These are phyloP conservation scores for Diutina sp. DNA, from an alignment of 1,139 yeast species.

Conservation along the genomic window DNA sequence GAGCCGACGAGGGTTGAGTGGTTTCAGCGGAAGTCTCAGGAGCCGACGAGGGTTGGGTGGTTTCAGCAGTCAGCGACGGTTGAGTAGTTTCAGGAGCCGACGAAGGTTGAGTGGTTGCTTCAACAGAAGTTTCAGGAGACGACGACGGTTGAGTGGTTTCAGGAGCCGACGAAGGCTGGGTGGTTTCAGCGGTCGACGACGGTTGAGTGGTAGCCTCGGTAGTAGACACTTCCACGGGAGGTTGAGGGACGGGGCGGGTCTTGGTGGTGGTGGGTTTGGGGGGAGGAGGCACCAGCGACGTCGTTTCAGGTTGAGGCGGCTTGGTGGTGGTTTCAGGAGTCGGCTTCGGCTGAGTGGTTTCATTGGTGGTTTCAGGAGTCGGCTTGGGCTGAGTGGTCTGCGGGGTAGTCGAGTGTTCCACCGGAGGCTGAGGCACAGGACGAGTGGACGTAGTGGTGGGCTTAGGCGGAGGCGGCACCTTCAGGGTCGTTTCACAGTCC, in stretches of 20 bases:
- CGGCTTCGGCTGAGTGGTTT: background rate
- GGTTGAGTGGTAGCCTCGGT: background rate
- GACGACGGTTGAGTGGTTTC: background rate
- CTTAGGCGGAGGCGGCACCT: background rate
- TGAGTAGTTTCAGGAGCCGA: background rate
- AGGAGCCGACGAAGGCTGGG: background rate
- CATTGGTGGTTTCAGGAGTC: no score
- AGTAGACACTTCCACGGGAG: background rate
- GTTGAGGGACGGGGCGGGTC: background rate
- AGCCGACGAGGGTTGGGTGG: background rate
- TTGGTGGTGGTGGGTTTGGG: background rate
- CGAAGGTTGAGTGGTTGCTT: background rate
- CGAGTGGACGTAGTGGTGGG: background rate
- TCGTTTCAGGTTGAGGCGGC: background rate
- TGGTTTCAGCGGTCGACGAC: background rate
- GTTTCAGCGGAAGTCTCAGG: background rate
- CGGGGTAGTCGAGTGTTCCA: background rate
- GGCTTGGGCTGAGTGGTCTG: background rate
- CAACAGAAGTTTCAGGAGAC: background rate
- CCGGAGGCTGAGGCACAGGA: background rate
- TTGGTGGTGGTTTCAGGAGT: background rate
- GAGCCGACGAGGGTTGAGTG: background rate
- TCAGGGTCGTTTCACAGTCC: no score
- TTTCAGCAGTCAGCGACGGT: background rate
- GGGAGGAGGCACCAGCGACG: background rate